Evolutionary conservation across 2,329 filamentous ascomycete species (phyloP), one percentile per base, ranked within the genome.

Genomic region (Aspergillus pseudonomiae): DNA sequence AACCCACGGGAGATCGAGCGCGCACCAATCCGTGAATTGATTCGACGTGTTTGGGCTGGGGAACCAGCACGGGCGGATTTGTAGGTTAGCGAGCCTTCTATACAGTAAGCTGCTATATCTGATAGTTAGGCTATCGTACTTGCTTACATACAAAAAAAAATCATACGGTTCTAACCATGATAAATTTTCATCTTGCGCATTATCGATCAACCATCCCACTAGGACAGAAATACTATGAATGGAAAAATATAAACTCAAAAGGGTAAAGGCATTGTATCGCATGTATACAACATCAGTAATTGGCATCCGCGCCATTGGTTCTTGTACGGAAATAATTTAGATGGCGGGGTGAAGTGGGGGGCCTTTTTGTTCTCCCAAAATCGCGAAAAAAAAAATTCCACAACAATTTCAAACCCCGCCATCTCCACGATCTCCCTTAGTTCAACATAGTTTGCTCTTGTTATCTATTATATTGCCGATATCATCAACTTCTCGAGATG

Each of bases 41-140:
- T 89, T 52, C 77, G 86, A 61, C 78, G 87, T 60, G 85, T 85
- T n/a, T 88, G 85, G 83, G 85, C 85, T 62, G 87, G 86, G 4
- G 86, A 89, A 69, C 79, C 80, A 34, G 86, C 86, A 12, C 80
- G 76, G 63, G 81, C 79, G n/a, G 80, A 86, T 74, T 71, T 86
- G 68, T 86, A 77, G 67, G 73, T 67, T 28, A 26, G 12, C 2
- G 14, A 36, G 34, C 34, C 5, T 36, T 36, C 14, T 48, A 28
- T 26, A 5, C 28, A 52, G 7, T 10, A 41, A 16, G 19, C 32
- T 34, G 19, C 26, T 34, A 10, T 50, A 59, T 46, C 28, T 59
- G 12, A 28, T 30, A 52, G 46, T 19, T n/a, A 9, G 24, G 26
- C 16, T 14, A 21, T 52, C 10, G 5, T 52, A 12, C 7, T 14